Evolutionary conservation across 495 filamentous ascomycete species (phyloP).

Genomic region (Letharia columbiana): DNA sequence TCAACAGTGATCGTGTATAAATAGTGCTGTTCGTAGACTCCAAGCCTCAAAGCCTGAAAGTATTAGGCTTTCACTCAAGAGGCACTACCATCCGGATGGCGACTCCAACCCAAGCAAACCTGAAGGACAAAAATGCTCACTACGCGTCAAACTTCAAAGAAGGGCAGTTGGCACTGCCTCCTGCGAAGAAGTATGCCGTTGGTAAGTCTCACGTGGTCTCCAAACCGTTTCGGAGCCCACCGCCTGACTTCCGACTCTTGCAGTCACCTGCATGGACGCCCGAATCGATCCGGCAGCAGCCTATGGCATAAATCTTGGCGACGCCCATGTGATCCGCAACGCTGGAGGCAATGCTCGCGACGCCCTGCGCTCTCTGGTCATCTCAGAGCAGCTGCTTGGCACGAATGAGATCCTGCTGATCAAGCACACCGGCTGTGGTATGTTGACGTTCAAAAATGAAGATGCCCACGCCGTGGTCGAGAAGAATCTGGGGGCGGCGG

Average conservation of each 20-base stretch:
- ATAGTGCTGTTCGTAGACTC: background rate
- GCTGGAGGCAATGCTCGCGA: constrained; percentile 58
- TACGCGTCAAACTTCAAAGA: constrained; percentile 57
- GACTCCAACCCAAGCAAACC: constrained; percentile 43
- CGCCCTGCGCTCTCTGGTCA: constrained; percentile 64
- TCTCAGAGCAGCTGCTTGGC: constrained; percentile 75
- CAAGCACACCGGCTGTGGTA: constrained; percentile 75
- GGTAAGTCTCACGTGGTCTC: constrained; percentile 28
- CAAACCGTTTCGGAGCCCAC: constrained; percentile 19
- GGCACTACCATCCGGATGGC: constrained; percentile 24
- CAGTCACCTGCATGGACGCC: constrained; percentile 79
- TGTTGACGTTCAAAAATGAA: constrained; percentile 69
- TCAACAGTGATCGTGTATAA: background rate
- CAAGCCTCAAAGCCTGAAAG: background rate
- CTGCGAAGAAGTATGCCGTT: constrained; percentile 58
- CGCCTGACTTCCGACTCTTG: constrained; percentile 18
- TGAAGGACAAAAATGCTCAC: constrained; percentile 47
- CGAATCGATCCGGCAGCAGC: constrained; percentile 64
- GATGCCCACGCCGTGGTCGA: constrained; percentile 50
- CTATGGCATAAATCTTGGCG: constrained; percentile 65
- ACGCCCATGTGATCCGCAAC: constrained; percentile 80
- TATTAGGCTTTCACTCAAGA: background rate
- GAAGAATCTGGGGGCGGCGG: constrained; percentile 48
- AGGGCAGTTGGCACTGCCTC: constrained; percentile 61
- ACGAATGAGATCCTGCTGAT: constrained; percentile 68